Evolutionary conservation across 1,284 basidiomycete genomes (phyloP), one percentile per base, ranked within the genome.

Genomic region (Pseudozyma tsukubaensis): DNA sequence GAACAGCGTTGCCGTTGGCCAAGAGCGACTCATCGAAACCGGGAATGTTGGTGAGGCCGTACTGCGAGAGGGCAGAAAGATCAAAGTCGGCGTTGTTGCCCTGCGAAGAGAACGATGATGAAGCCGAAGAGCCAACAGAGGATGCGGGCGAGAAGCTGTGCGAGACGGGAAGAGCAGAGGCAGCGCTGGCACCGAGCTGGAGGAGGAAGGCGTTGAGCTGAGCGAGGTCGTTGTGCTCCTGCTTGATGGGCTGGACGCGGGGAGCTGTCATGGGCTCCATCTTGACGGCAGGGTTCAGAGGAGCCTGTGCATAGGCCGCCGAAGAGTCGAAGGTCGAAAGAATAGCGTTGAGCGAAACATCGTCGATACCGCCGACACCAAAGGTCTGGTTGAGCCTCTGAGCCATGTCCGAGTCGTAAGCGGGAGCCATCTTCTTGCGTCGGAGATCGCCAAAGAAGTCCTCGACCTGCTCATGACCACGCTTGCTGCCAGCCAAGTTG

Each of bases 231-330:
- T 69, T 50, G 10, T 88, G 86, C 47, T 73, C 61, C 55, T 73
- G 71, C 49, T 86, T 82, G 78, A 89, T 89, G 1, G 88, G 89
- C 24, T 10, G 42, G 21, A 19, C 66, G 65, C 19, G 52, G 47
- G 18, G 55, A 8, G 16, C 48, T 49, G 14, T 35, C 18, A 12
- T 24, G 29, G 37, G 19, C 21, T 69, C 66, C 37, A 40, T 44
- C 54, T 67, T 67, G 40, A 58, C 39, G 35, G 54, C 50, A 7
- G 54, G 49, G 50, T 67, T 72, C 36, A 37, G n/a, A 19, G 57
- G 50, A 10, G 52, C 49, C 21, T 64, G 68, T 2, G 13, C 9
- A 56, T 49, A 59, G 8, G 51, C 43, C 6, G 75, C 50, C 2
- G 52, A 53, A 8, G 59, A 50, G 21, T 67, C 69, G 36, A 77